Evolutionary conservation across 306 rosid genomes (phyloP), one percentile per base, ranked within the genome.

Genomic region (Castanea crenata): DNA sequence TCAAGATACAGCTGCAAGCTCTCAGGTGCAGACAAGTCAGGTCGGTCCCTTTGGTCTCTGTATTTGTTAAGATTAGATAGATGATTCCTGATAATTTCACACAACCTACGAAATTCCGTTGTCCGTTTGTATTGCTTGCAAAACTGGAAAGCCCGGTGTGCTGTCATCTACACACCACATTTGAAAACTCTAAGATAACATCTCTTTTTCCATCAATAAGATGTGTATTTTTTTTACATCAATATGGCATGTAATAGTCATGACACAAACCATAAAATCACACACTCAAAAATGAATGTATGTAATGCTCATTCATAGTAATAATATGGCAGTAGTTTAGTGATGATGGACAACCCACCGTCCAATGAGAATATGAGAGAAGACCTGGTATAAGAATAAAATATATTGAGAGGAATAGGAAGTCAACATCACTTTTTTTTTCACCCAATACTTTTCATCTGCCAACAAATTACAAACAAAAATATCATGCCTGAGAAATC

Each of bases 91-190:
- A 96, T 96, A 77, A 93, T 96, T 86, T 96, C 99, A 78, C 99
- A 96, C 2, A 93, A 84, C 77, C 98, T 90, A 38, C 98, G 94
- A 70, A 96, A 96, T 79, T 96, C 99, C 1, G 99, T 96, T 11
- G 98, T 89, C 72, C 99, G 83, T 75, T 96, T 96, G 55, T 96
- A 96, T 74, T 90, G 97, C 90, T 93, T 96, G 87, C 99, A 96
- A 83, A 96, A 96, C 87, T 96, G 99, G 84, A 96, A 96, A 69
- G 99, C 98, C 71, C 99, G 91, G 79, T 96, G 99, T 20, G 99
- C 99, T 34, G 99, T 96, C 99, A 96, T 96, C 99, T 96, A 85
- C 84, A 82, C n/a, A 79, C 54, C 67, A 71, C 41, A 77, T 69
- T 29, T 63, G 51, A 67, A 67, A 65, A 67, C 52, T 34, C 52